phyloP scores from a whole-genome alignment of 176 grass and related monocot genomes.

The Panicum miliaceum region DNA sequence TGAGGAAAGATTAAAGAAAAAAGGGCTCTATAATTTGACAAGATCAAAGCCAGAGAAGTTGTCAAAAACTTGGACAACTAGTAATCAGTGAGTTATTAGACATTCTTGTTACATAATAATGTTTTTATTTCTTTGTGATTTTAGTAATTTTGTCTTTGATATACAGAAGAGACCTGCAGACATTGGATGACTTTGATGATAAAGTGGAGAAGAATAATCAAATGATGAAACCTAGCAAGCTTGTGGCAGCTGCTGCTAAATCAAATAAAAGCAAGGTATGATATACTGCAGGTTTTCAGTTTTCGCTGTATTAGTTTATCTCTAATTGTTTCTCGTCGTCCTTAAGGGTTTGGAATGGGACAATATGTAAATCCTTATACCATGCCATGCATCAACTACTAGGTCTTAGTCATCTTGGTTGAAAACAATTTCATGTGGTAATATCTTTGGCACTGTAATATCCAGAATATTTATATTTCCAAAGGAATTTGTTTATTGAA shows the following conservation, averaged over 20 bases:
- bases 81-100: slow-evolving; percentile 51
- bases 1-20: slow-evolving; percentile 86
- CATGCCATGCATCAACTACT: not conserved
- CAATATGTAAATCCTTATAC: not conserved
- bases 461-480: not conserved
- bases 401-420: not conserved
- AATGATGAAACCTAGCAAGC: slow-evolving; percentile 45
- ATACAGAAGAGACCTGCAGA: slow-evolving; percentile 54
- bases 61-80: slow-evolving; percentile 51
- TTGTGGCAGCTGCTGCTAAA: slow-evolving; percentile 51
- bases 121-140: slow-evolving; percentile 37
- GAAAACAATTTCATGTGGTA: not conserved
- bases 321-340: slow-evolving; percentile 12
- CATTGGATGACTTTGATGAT: slow-evolving; percentile 84
- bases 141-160: slow-evolving; percentile 34
- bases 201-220: slow-evolving; percentile 65
- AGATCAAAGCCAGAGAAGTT: slow-evolving; percentile 50
- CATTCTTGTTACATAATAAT: slow-evolving; percentile 13
- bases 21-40: slow-evolving; percentile 71
- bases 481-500: not conserved
- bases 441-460: not conserved
- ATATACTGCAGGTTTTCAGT: slow-evolving; percentile 15
- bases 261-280: slow-evolving; percentile 79
- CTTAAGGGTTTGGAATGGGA: not conserved
- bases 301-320: slow-evolving; percentile 29